Conservation (phyloP, 1,139 yeast genomes). For the Saccharomyces uvarum region DNA sequence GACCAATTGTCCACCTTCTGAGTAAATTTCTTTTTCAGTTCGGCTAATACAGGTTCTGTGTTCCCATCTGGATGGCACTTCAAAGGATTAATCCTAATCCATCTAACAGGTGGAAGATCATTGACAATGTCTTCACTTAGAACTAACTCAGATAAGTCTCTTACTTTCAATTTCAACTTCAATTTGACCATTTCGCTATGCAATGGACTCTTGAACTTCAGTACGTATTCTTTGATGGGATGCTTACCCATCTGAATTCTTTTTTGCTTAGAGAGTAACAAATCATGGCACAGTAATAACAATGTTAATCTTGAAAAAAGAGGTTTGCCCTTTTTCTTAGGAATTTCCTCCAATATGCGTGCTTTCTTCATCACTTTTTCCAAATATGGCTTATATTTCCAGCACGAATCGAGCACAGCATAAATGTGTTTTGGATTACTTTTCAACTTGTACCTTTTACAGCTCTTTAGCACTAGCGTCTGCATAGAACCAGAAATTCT, state of each 20-base stretch:
- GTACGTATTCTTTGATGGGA: slow-evolving; percentile 72
- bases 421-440: slow-evolving; percentile 73
- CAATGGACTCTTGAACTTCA: slow-evolving; percentile 70
- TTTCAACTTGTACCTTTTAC: slow-evolving; percentile 40
- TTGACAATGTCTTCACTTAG: slow-evolving; percentile 25
- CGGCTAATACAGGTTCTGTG: slow-evolving; percentile 37
- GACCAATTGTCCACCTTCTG: slow-evolving; percentile 36
- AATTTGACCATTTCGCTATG: slow-evolving; percentile 75
- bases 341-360: slow-evolving; percentile 41
- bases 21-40: slow-evolving; percentile 34
- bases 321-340: slow-evolving; percentile 39
- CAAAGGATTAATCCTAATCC: slow-evolving; percentile 75
- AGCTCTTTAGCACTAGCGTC: slow-evolving; percentile 55
- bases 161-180: slow-evolving; percentile 47
- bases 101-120: slow-evolving; percentile 77
- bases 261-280: slow-evolving; percentile 66
- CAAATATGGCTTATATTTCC: slow-evolving; percentile 60
- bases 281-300: slow-evolving; percentile 65
- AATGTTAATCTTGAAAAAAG: slow-evolving; percentile 29
- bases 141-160: slow-evolving; percentile 37
- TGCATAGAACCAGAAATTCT: slow-evolving; percentile 50
- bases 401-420: slow-evolving; percentile 74
- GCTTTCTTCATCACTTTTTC: slow-evolving; percentile 56
- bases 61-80: slow-evolving; percentile 30
- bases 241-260: slow-evolving; percentile 86